Percentiles rank a stretch among this genome's conserved stretches.
phyloP scores from a whole-genome alignment of 2,329 filamentous ascomycete genomes.

The Nemania serpens region DNA sequence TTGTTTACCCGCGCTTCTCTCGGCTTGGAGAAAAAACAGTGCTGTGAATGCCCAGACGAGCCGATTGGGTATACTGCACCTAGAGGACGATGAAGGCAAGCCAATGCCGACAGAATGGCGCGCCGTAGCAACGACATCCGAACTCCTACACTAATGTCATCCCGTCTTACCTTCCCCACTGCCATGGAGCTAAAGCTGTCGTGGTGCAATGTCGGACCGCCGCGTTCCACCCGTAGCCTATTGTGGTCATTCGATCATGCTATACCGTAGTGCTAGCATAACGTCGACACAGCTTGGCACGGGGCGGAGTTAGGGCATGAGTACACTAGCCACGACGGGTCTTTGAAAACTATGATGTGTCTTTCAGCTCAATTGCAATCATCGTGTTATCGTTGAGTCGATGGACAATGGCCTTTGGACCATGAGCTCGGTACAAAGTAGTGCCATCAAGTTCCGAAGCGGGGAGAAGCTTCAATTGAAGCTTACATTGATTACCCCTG shows the following conservation, averaged over 20 bases:
- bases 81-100: conserved; percentile 4
- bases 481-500: not conserved
- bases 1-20: not conserved
- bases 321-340: not conserved
- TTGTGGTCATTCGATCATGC: conserved; percentile 5
- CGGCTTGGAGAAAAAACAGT: conserved; percentile 9
- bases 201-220: conserved; percentile 23
- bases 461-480: not conserved
- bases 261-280: conserved; percentile 5
- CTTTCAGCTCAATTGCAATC: not conserved
- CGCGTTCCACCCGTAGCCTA: conserved; percentile 20
- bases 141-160: conserved; percentile 3
- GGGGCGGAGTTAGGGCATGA: conserved; percentile 3
- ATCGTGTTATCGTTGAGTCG: not conserved
- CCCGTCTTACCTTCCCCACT: conserved; percentile 20
- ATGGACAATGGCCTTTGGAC: not conserved
- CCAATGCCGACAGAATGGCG: conserved; percentile 9
- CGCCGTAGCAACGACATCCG: conserved; percentile 9
- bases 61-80: conserved; percentile 15
- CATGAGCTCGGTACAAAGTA: not conserved
- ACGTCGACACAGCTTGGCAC: conserved; percentile 19
- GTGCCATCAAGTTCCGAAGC: not conserved
- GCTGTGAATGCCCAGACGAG: not conserved
- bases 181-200: conserved; percentile 13
- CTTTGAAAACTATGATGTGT: not conserved